Evolutionary conservation across 495 filamentous ascomycete genomes (phyloP).

Genomic region (Lentithecium fluviatile): DNA sequence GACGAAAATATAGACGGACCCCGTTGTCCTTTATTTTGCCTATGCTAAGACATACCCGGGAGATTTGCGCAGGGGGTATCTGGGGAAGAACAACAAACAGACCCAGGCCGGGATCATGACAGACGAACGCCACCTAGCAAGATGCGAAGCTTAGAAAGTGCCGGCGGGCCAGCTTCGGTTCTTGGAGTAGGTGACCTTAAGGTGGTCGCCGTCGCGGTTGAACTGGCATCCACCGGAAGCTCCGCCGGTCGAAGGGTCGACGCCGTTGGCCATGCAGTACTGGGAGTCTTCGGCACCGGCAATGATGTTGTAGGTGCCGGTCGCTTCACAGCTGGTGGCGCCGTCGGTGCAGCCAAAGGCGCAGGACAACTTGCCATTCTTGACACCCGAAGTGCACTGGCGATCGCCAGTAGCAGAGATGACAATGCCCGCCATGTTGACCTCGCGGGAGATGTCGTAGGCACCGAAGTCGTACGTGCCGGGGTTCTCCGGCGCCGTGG

Average conservation of each 20-base stretch:
- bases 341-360: constrained; percentile 20
- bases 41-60: neutral
- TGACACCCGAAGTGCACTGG: constrained; percentile 27
- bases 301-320: constrained; percentile 7
- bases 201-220: constrained; percentile 1
- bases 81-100: too few species aligned
- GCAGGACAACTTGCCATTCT: constrained; percentile 9
- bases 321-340: constrained; percentile 4
- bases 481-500: constrained; percentile 11
- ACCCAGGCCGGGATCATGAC: neutral
- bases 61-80: too few species aligned
- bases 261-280: too few species aligned
- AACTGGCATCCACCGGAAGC: constrained; percentile 23
- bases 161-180: neutral
- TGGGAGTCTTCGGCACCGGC: neutral
- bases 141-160: neutral
- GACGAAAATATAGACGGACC: too few species aligned
- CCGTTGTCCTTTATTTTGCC: neutral
- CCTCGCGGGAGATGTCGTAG: constrained; percentile 44
- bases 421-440: constrained; percentile 44
- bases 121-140: neutral
- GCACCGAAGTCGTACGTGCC: constrained; percentile 29
- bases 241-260: neutral
- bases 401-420: constrained; percentile 37
- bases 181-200: constrained; percentile 20